Base-by-base conservation (phyloP, 2,329 filamentous ascomycete species). In the Ascochyta fabae region DNA sequence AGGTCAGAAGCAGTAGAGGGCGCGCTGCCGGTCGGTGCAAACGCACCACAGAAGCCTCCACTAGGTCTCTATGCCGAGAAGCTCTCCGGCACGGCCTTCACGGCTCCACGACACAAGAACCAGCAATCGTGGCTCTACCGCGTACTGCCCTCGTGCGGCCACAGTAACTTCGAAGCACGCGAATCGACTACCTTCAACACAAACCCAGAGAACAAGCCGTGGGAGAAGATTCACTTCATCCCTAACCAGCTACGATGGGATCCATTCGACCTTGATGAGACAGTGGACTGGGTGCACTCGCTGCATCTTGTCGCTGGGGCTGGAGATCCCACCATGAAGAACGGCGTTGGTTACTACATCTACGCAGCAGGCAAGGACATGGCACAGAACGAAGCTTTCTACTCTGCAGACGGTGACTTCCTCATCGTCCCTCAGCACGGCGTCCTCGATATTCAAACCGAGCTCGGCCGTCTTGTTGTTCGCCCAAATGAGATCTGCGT, bases 171-270 rank as follows among this genome's bases (percentile, higher is more conserved):
- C 61, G 71, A 80, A 70, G 78, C 72, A 70, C 81, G 65, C 72
- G 83, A 75, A 65, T 78, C 79, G 16, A 70, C 72, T 7, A 80
- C 79, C 2, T 82, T 79, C 70, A 80, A 81, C 63, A 81, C 79
- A 15, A 81, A 81, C 59, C 79, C 79, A 0, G 79, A 80, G 61
- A 77, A 76, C 62, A 79, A 79, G 56, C 75, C 77, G 9, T 77
- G 80, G 49, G 82, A 83, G 60, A 84, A 84, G 68, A 82, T 91
- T 63, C 86, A 89, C 65, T 87, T 91, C 65, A 88, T 92, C 46
- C 91, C 91, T 4, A 92, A 93, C 69, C 90, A 94, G 75, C 80
- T 94, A 27, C 85, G 90, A 62, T 95, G 91, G 91, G 87, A 90
- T 62, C 88, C 86, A 2, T 91, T 92, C 70, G 87, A 92, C 65